Evolutionary conservation across 2,329 filamentous ascomycete genomes (phyloP).

Genomic region (Colletotrichum sp.): DNA sequence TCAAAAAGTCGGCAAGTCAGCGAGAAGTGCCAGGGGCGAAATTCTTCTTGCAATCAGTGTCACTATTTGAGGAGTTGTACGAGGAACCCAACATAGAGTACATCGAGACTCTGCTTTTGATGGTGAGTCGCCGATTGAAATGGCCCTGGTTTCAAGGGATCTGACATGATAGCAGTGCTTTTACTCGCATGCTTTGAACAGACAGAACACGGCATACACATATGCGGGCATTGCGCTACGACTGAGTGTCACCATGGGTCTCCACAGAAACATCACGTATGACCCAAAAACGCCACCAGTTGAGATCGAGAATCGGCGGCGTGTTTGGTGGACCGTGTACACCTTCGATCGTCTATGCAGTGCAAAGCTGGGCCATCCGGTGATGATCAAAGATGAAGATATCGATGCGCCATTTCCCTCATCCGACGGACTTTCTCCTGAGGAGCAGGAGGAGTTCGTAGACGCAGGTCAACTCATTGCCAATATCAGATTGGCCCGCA

Average conservation of each 20-base stretch:
- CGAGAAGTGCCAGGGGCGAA: conserved; percentile 45
- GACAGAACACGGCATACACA: conserved; percentile 35
- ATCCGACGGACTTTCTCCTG: conserved; percentile 27
- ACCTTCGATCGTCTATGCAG: conserved; percentile 36
- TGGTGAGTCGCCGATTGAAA: conserved; percentile 32
- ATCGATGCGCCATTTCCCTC: conserved; percentile 35
- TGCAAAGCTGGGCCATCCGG: conserved; percentile 33
- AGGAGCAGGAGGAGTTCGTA: conserved; percentile 30
- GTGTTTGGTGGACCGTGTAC: conserved; percentile 36
- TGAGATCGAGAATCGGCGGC: conserved; percentile 50
- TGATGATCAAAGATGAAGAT: conserved; percentile 32
- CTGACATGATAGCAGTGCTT: conserved; percentile 29
- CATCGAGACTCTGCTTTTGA: conserved; percentile 44
- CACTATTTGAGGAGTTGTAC: conserved; percentile 43
- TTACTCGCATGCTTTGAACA: conserved; percentile 37
- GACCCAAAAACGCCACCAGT: conserved; percentile 20
- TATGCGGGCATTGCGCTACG: conserved; percentile 41
- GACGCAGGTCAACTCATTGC: conserved; percentile 29
- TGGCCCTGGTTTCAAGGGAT: conserved; percentile 25
- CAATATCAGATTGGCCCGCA: conserved; percentile 31
- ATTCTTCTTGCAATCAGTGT: conserved; percentile 46
- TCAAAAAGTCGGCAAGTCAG: conserved; percentile 37
- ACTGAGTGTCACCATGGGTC: conserved; percentile 43
- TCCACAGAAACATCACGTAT: conserved; percentile 39
- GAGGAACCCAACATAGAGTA: conserved; percentile 48